Evolutionary conservation across 2,329 filamentous ascomycete genomes (phyloP), one percentile per base, ranked within the genome.

Genomic region (Penicillium sclerotigenum): DNA sequence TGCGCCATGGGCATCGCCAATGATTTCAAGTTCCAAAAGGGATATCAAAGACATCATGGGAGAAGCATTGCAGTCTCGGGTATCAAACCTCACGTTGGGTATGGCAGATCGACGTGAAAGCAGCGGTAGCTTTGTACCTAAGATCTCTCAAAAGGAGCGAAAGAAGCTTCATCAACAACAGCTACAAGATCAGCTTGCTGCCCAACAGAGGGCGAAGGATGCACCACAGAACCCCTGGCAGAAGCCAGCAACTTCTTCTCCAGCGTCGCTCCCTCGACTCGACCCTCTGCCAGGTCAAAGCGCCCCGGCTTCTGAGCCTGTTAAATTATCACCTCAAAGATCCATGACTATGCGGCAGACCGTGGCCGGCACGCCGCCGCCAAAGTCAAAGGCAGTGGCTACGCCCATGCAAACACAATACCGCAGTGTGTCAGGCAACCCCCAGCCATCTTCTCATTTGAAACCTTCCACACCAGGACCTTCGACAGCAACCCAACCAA

Each of bases 61-160:
- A 9, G 84, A 88, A 67, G 75, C 83, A 2, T 80, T 83, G 0
- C 70, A 72, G 26, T 75, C 69, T 24, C 76, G 77, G 38, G 75
- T 80, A 1, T 84, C 83, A 1, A 81, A 79, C 51, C 64, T 85
- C 20, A 81, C 81, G 1, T 63, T 82, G 31, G 81, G 76, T 0
- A 74, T 85, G 48, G 79, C 79, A 7, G 73, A 72, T 24, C 74
- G 79, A 49, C 73, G 76, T 22, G 75, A 77, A 56, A 74, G 63
- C 60, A 64, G 72, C 62, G 52, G 73, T 66, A 65, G 67, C 65
- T 68, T 76, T 26, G 71, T 77, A 36, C 73, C 77, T 0, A 96
- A 90, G 70, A 75, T 96, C 63, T 96, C 92, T 0, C 94, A 97
- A 65, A 96, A 94, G 68, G 92, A 97, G 71, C 86, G 91, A 22